phyloP scores from a whole-genome alignment of 345 rosid genomes.

The Citrus australasica region DNA sequence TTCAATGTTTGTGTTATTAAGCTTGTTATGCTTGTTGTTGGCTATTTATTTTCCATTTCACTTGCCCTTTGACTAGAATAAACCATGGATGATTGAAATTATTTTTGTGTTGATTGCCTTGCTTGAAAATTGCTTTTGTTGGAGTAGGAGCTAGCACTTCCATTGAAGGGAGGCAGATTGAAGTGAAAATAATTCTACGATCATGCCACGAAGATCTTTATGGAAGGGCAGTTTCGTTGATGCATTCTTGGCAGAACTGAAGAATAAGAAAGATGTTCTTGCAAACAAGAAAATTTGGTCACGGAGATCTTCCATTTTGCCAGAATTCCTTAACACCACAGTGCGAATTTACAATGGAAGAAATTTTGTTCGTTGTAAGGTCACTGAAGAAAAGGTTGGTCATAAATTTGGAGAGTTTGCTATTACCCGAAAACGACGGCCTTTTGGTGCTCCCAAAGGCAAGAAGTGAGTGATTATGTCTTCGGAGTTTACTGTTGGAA shows the following conservation, averaged over 20 bases:
- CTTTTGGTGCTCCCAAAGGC: constrained; percentile 1
- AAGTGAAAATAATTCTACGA: background rate
- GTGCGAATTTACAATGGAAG: constrained; percentile 51
- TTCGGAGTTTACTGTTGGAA: background rate
- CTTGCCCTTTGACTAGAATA: background rate
- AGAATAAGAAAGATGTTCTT: constrained; percentile 29
- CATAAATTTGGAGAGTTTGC: constrained; percentile 54
- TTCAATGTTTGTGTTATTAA: background rate
- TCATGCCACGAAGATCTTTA: constrained; percentile 29
- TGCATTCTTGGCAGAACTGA: constrained; percentile 36
- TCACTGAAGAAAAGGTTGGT: constrained; percentile 47
- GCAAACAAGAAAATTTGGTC: constrained; percentile 49
- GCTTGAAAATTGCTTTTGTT: background rate
- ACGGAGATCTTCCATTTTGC: constrained; percentile 42
- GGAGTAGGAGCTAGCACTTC: background rate
- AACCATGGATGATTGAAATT: too few relatives aligned
- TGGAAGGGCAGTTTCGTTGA: constrained; percentile 52
- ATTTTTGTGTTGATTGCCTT: background rate
- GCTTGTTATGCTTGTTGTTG: background rate
- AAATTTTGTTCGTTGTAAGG: constrained; percentile 39
- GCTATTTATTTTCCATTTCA: background rate
- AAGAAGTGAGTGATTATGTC: constrained; percentile 10
- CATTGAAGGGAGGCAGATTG: background rate
- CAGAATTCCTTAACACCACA: constrained; percentile 35
- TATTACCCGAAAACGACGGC: constrained; percentile 29